These are phyloP conservation scores for Bacterosira constricta DNA, from an alignment of 108 stramenopile species.

Conservation along the genomic window DNA sequence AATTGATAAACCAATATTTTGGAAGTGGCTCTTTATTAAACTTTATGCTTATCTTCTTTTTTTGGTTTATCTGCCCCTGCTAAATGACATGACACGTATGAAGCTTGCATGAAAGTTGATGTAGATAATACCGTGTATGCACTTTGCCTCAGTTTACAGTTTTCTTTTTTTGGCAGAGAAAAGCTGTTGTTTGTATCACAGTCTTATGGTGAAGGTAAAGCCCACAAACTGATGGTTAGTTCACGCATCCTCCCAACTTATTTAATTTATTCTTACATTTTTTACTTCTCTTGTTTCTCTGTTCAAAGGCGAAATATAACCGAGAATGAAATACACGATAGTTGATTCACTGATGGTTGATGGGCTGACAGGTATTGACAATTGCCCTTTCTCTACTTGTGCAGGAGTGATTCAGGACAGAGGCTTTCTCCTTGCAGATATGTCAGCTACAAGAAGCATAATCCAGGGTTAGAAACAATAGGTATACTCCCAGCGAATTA, in stretches of 20 bases:
- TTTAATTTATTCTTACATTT: neutral
- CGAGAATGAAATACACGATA: neutral
- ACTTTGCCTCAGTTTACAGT: neutral
- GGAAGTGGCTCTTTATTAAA: no score
- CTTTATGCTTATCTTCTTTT: neutral
- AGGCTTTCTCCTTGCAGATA: neutral
- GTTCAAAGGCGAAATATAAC: neutral
- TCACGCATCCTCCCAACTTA: no score
- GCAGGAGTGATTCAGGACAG: neutral
- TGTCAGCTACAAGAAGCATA: neutral
- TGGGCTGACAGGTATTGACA: neutral
- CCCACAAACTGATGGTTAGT: neutral
- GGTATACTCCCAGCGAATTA: neutral
- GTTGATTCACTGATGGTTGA: neutral
- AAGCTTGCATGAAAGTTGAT: slow-evolving; percentile 3
- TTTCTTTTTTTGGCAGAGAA: slow-evolving; percentile 8
- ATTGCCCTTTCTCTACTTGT: neutral
- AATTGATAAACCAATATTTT: neutral
- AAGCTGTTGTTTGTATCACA: slow-evolving; percentile 1
- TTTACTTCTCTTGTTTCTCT: neutral
- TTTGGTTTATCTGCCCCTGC: neutral
- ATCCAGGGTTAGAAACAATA: neutral
- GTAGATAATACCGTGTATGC: slow-evolving; percentile 5
- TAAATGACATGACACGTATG: neutral
- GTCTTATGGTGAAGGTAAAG: neutral